Base-by-base conservation (phyloP, 169 alveolate species). In the Plasmodium berghei region DNA sequence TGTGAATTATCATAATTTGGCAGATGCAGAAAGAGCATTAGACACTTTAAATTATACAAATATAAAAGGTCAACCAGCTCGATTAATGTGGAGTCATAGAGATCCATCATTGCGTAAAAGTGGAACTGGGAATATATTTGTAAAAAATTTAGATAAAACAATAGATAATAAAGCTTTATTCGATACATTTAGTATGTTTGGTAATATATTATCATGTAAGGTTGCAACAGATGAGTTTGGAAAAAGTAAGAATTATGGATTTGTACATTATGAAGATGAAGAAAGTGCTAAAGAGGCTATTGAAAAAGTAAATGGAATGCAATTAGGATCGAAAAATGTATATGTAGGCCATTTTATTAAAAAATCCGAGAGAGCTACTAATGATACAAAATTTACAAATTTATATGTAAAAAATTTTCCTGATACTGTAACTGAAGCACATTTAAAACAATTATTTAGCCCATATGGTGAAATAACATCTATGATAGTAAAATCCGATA, bases 131-230 rank as follows among this genome's bases (percentile, higher is more conserved):
- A 97, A 97, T 89, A 95, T 98, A 4, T 98, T 97, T 85, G 99
- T 98, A 63, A 98, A 97, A 93, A 98, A 98, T 83, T 94, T 98
- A 61, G 98, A 96, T 93, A 94, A 95, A 72, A 89, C 96, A 64
- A 95, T 97, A 66, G 99, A 97, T 95, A 97, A 98, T 92, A 96
- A 97, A 95, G 98, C 99, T 10, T 93, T 98, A 63, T 95, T 96
- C 54, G 98, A 97, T 87, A 95, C 99, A 55, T 97, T 97, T 88
- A 92, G 98, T 62, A 96, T 95, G 72, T 98, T 95, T 54, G 99
- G 99, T 49, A 95, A 96, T 71, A 98, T 98, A 52, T 88, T 96
- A 56, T 95, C 98, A 42, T 96, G 99, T 94, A 98, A 98, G 89
- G 99, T 96, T n/a, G 98, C 98, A 12, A 92, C 96, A 4, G 98